Base-by-base conservation (phyloP, 495 filamentous ascomycete species). In the Sabuloglossum arenarium region DNA sequence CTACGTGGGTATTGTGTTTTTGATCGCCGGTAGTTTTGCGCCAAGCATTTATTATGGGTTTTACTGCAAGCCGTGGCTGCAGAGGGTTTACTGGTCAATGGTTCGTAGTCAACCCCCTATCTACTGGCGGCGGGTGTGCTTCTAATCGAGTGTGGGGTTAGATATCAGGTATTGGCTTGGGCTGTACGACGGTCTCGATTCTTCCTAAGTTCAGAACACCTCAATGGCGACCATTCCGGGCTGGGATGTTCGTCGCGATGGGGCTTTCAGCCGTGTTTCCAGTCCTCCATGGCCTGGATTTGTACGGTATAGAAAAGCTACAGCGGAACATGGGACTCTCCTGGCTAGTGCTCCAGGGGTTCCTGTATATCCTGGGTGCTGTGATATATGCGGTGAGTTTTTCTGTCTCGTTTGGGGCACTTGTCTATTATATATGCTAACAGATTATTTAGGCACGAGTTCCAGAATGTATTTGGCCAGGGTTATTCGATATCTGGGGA, bases 31-130 rank as follows among this genome's bases (percentile, higher is more conserved):
- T 32, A 88, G 83, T 65, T 93, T 85, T 63, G 77, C 94, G 21
- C 87, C 90, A 2, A 82, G 82, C 49, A 66, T 95, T 56, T 93
- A 84, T 70, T 97, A 94, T 64, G 90, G 84, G 2, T 87, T 94
- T 62, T 83, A 77, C 62, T 86, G 82, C 59, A 65, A 77, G 34
- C 73, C 77, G 21, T 61, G 66, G 8, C 65, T 88, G 58, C 76
- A 84, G 66, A 72, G 69, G 31, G 63, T 74, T 28, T 95, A 95
- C 65, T 79, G 86, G 75, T 75, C 73, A 2, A 86, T 86, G 78
- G 84, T 85, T 65, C 58, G 71, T 43, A n/a, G n/a, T n/a, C n/a
- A n/a, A n/a, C n/a, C n/a, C n/a, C n/a, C n/a, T n/a, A n/a, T n/a
- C n/a, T n/a, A n/a, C n/a, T n/a, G n/a, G n/a, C n/a, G n/a, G n/a